Conservation (phyloP, 106 monocot species). For the Dendrobium huoshanense region DNA sequence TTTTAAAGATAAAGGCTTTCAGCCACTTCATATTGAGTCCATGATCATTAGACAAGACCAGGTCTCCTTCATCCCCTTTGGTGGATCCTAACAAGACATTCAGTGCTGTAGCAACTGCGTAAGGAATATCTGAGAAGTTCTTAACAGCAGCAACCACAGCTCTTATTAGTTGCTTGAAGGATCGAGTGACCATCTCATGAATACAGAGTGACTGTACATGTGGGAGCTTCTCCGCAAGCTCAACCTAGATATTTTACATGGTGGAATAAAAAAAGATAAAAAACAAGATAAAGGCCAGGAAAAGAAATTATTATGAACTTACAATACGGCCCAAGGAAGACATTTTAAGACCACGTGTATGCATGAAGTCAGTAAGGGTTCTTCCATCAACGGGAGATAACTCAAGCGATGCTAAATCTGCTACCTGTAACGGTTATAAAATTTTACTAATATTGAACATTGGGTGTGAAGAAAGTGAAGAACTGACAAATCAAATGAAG, state of each 20-base stretch:
- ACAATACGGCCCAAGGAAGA: slow-evolving; percentile 81
- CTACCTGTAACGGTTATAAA: slow-evolving; percentile 31
- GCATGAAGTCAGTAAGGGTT: slow-evolving; percentile 93
- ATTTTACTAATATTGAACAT: background rate
- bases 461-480: background rate
- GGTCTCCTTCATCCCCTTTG: slow-evolving; percentile 23
- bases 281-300: background rate
- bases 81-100: slow-evolving; percentile 66
- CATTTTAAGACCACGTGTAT: slow-evolving; percentile 79
- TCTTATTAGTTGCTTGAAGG: slow-evolving; percentile 71
- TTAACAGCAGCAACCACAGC: slow-evolving; percentile 64
- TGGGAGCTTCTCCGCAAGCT: slow-evolving; percentile 76
- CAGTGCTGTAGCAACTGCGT: slow-evolving; percentile 57
- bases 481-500: background rate
- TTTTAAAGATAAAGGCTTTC: slow-evolving; percentile 49
- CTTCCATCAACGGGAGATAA: slow-evolving; percentile 94
- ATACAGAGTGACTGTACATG: slow-evolving; percentile 86
- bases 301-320: slow-evolving; percentile 23
- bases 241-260: slow-evolving; percentile 39
- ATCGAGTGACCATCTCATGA: slow-evolving; percentile 88
- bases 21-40: slow-evolving; percentile 64
- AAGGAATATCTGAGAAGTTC: slow-evolving; percentile 39
- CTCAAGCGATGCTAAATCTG: slow-evolving; percentile 96
- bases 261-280: background rate
- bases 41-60: slow-evolving; percentile 27